phyloP scores from a whole-genome alignment of 345 rosid genomes.

The Pistacia vera region DNA sequence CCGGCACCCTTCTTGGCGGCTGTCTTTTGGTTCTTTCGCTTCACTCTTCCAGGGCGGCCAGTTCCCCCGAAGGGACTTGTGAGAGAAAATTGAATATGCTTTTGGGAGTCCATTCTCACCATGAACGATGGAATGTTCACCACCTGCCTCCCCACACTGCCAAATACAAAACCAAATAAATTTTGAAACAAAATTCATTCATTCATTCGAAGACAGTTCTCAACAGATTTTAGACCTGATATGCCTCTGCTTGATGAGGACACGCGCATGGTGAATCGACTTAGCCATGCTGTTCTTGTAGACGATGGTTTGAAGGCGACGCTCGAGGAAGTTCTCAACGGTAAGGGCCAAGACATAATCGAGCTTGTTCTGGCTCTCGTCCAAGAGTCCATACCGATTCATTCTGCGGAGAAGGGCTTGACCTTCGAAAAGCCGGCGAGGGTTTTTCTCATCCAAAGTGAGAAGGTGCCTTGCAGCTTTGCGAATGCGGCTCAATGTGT shows the following conservation, averaged over 20 bases:
- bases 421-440: too few species aligned
- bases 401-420: too few species aligned
- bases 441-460: too few species aligned
- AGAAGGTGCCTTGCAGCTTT: too few species aligned
- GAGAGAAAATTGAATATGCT: conserved; percentile 47
- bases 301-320: conserved; percentile 44
- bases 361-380: conserved; percentile 24
- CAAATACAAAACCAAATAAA: too few species aligned
- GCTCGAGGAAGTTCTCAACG: conserved; percentile 55
- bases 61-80: conserved; percentile 39
- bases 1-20: conserved; percentile 48
- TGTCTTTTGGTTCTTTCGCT: conserved; percentile 49
- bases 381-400: too few species aligned
- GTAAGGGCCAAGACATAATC: conserved; percentile 50
- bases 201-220: too few species aligned
- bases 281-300: conserved; percentile 54
- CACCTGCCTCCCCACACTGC: conserved; percentile 49
- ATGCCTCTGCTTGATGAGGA: conserved; percentile 22
- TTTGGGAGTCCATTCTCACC: conserved; percentile 46
- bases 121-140: conserved; percentile 48
- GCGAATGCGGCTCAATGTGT: too few species aligned
- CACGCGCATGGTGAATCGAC: conserved; percentile 51
- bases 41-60: conserved; percentile 48
- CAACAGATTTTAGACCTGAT: conserved; percentile 4
- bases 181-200: too few species aligned